phyloP scores from a whole-genome alignment of 2,329 filamentous ascomycete species.

The Lomentospora prolificans region DNA sequence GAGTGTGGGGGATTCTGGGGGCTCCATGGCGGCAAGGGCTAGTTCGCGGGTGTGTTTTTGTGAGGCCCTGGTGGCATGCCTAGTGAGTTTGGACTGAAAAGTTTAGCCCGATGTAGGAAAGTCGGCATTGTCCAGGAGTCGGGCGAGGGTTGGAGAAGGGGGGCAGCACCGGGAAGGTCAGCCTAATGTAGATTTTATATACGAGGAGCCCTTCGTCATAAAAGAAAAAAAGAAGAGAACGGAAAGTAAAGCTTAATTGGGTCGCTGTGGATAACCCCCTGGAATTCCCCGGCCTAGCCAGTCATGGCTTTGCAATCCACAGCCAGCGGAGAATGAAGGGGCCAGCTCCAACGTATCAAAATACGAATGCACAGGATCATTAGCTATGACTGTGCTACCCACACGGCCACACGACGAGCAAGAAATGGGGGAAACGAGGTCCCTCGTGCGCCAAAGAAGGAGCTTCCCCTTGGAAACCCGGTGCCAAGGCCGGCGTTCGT shows the following conservation, averaged over 20 bases:
- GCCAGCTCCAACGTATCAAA: neutral
- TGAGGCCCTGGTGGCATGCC: neutral
- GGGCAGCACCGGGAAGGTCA: too few species aligned
- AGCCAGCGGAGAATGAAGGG: neutral
- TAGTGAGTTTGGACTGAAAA: neutral
- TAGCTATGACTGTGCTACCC: too few species aligned
- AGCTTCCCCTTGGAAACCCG: neutral
- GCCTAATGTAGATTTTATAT: too few species aligned
- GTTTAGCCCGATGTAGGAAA: neutral
- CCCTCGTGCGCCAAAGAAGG: too few species aligned
- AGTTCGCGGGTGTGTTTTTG: neutral
- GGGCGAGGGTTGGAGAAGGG: neutral
- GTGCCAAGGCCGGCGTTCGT: slow-evolving; percentile 1
- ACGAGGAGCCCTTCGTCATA: too few species aligned
- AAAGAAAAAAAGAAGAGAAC: neutral
- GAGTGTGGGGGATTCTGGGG: slow-evolving; percentile 6
- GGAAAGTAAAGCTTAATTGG: neutral
- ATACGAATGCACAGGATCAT: neutral
- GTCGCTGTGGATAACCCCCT: neutral
- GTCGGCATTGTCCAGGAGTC: neutral
- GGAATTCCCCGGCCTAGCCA: neutral
- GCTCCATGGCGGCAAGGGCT: slow-evolving; percentile 1
- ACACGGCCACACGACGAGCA: too few species aligned
- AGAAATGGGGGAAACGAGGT: too few species aligned
- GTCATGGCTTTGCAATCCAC: neutral